These are phyloP conservation scores for Didymella segeticola DNA, from an alignment of 2,329 filamentous ascomycete genomes.

Conservation along the genomic window DNA sequence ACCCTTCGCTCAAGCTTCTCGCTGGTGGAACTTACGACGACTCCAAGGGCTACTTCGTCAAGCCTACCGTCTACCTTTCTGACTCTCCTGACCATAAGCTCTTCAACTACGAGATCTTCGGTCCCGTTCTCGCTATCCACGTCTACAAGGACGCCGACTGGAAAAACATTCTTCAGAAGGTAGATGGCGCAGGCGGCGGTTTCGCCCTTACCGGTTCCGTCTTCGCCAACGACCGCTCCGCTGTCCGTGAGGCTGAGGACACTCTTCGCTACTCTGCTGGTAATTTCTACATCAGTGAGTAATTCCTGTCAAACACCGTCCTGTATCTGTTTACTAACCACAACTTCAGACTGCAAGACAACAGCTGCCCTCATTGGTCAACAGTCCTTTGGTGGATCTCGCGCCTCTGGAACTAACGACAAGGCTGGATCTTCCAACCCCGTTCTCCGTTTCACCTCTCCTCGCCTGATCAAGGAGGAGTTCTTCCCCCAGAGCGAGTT, in stretches of 20 bases:
- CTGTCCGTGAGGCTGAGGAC: slow-evolving; percentile 71
- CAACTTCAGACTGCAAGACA: slow-evolving; percentile 33
- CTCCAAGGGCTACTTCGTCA: slow-evolving; percentile 78
- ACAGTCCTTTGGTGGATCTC: slow-evolving; percentile 59
- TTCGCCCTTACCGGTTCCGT: slow-evolving; percentile 79
- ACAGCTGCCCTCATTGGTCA: slow-evolving; percentile 53
- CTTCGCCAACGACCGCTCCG: slow-evolving; percentile 72
- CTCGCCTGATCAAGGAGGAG: slow-evolving; percentile 62
- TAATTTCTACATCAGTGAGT: slow-evolving; percentile 77
- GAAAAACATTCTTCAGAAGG: slow-evolving; percentile 61
- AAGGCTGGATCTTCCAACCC: slow-evolving; percentile 61
- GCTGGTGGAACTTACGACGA: slow-evolving; percentile 77
- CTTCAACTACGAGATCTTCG: slow-evolving; percentile 79
- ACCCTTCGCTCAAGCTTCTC: slow-evolving; percentile 73
- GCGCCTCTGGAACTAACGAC: slow-evolving; percentile 62
- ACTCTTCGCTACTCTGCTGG: slow-evolving; percentile 74
- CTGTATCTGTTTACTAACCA: slow-evolving; percentile 9
- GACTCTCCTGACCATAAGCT: slow-evolving; percentile 74
- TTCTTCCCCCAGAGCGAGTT: slow-evolving; percentile 55
- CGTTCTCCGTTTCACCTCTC: slow-evolving; percentile 60
- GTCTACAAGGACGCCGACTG: slow-evolving; percentile 73
- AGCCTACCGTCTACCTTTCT: slow-evolving; percentile 80
- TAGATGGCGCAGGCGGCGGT: slow-evolving; percentile 68
- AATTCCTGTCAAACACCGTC: accelerated
- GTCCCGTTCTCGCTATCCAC: slow-evolving; percentile 75